Evolutionary conservation across 257 asterid genomes (phyloP).

Genomic region (Echites panduratus): DNA sequence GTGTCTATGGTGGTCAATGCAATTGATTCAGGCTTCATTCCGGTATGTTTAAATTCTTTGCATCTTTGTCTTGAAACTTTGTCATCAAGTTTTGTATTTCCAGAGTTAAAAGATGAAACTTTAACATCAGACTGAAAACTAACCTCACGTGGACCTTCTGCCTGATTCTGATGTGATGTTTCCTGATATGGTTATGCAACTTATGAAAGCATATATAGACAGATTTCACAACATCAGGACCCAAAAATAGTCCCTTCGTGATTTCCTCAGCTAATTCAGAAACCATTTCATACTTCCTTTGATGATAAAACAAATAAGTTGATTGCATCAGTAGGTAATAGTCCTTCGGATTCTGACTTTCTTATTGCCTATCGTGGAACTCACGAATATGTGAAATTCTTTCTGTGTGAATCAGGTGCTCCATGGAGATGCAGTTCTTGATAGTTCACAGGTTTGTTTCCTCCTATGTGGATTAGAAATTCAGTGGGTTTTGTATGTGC

Average conservation of each 20-base stretch:
- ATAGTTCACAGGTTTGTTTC: constrained; percentile 64
- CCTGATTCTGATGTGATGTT: neutral
- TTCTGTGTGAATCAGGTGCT: constrained; percentile 49
- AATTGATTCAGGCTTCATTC: constrained; percentile 70
- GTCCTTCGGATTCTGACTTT: neutral
- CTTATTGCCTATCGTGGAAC: neutral
- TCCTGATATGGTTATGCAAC: neutral
- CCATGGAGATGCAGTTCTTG: constrained; percentile 98
- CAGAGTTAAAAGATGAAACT: neutral
- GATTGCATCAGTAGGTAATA: neutral
- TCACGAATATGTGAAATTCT: constrained; percentile 15
- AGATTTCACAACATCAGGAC: neutral
- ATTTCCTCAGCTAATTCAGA: neutral
- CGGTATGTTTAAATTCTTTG: constrained; percentile 51
- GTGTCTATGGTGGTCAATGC: constrained; percentile 51
- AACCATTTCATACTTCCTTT: neutral
- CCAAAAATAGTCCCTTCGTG: neutral
- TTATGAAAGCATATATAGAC: neutral
- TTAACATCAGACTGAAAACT: neutral
- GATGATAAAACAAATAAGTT: neutral
- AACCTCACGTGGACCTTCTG: neutral
- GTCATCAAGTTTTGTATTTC: neutral
- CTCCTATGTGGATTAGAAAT: constrained; percentile 13
- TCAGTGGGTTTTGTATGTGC: constrained; percentile 14
- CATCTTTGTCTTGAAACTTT: constrained; percentile 7